phyloP scores from a whole-genome alignment of 129 eudicot species.

The Saposhnikovia divaricata region DNA sequence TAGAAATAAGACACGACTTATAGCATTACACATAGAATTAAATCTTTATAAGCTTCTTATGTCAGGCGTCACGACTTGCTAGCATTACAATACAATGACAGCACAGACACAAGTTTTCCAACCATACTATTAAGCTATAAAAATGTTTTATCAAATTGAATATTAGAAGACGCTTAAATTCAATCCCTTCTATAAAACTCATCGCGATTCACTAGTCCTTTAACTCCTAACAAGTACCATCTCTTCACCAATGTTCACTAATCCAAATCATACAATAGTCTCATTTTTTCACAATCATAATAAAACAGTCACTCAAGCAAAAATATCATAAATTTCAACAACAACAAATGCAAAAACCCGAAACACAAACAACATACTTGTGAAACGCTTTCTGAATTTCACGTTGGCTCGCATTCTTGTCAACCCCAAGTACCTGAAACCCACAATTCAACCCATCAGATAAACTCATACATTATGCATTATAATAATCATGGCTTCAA shows the following conservation, averaged over 20 bases:
- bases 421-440: conserved; percentile 83
- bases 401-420: conserved; percentile 71
- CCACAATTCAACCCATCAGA: not conserved
- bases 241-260: not conserved
- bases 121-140: not conserved
- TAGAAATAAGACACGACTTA: not conserved
- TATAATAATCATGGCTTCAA: not conserved
- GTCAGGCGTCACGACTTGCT: not conserved
- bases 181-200: not conserved
- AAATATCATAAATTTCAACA: conserved; percentile 16
- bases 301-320: not conserved
- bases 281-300: too few species aligned
- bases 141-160: too few species aligned
- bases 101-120: not conserved
- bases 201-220: not conserved
- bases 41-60: not conserved
- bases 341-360: not conserved
- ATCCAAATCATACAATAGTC: not conserved
- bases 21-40: not conserved
- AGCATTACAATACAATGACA: not conserved
- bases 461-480: not conserved
- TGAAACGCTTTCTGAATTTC: conserved; percentile 96
- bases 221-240: not conserved
- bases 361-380: conserved; percentile 49
- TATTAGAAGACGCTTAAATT: not conserved